Percentiles rank a stretch among this genome's conserved stretches.
These are phyloP conservation scores for Phlebopus sp. DNA, from an alignment of 1,284 basidiomycete species.

Conservation along the genomic window DNA sequence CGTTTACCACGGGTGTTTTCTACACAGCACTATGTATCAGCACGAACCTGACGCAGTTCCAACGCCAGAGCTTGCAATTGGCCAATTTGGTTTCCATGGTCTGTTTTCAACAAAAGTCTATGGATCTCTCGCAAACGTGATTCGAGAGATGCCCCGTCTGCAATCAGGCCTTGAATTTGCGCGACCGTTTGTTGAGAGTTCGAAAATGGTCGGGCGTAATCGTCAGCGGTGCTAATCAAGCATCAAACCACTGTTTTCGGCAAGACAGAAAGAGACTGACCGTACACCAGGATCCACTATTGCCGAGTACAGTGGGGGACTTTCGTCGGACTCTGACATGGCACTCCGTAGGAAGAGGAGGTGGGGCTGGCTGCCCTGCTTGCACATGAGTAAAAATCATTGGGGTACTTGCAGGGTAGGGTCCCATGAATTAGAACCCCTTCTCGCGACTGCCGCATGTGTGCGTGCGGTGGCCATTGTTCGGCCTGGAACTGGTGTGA, in stretches of 20 bases:
- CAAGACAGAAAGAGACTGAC: slow-evolving; percentile 8
- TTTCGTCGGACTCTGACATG: slow-evolving; percentile 10
- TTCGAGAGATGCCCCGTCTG: neutral
- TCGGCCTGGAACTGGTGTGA: too few species aligned
- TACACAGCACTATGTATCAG: neutral
- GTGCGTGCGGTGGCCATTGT: too few species aligned
- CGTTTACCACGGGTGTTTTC: neutral
- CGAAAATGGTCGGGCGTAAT: neutral
- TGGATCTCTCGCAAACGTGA: slow-evolving; percentile 16
- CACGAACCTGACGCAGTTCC: slow-evolving; percentile 11
- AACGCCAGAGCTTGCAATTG: slow-evolving; percentile 6
- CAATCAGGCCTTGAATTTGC: neutral
- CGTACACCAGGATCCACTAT: neutral
- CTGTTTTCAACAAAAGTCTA: slow-evolving; percentile 6
- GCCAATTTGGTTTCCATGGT: slow-evolving; percentile 5
- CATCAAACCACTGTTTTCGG: neutral
- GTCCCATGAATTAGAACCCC: neutral
- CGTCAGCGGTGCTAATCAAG: neutral
- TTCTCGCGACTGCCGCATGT: too few species aligned
- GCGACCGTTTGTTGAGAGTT: neutral
- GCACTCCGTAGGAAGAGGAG: neutral
- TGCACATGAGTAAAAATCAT: neutral
- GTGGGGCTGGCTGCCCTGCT: neutral
- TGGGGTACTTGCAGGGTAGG: neutral
- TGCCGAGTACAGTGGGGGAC: slow-evolving; percentile 19